These are phyloP conservation scores for Trichophaea hybrida DNA, from an alignment of 2,329 filamentous ascomycete species.

Conservation along the genomic window DNA sequence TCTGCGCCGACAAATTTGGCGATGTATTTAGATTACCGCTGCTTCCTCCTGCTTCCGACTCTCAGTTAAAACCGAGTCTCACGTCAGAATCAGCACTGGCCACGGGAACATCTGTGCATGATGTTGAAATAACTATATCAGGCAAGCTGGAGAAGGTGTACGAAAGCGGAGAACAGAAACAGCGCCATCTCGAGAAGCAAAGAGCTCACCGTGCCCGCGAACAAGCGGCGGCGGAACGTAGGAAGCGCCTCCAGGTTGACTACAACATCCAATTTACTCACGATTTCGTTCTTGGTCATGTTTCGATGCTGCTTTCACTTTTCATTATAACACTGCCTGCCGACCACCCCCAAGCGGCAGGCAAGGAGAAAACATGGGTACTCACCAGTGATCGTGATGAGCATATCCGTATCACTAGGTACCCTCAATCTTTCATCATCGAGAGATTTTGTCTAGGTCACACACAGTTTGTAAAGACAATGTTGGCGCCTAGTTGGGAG, in stretches of 20 bases:
- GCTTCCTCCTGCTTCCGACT: conserved; percentile 29
- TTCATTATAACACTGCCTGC: conserved; percentile 38
- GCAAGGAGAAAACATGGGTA: conserved; percentile 42
- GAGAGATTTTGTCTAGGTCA: conserved; percentile 84
- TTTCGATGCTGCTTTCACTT: conserved; percentile 81
- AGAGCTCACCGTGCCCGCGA: conserved; percentile 7
- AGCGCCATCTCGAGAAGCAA: conserved; percentile 12
- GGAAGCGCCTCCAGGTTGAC: conserved; percentile 48
- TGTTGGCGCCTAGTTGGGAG: conserved; percentile 48
- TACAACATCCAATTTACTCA: conserved; percentile 52
- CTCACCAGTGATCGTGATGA: conserved; percentile 57
- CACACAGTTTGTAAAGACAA: conserved; percentile 62
- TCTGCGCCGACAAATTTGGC: conserved; percentile 88
- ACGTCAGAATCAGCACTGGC: conserved; percentile 7
- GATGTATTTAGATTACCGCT: conserved; percentile 86
- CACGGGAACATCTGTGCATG: conserved; percentile 2
- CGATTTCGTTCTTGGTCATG: conserved; percentile 73
- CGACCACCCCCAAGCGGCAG: conserved; percentile 37
- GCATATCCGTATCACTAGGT: conserved; percentile 75
- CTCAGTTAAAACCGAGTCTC: conserved; percentile 5
- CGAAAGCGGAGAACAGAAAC: conserved; percentile 13
- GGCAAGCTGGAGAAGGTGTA: neutral
- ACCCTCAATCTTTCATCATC: conserved; percentile 72
- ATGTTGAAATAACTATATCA: conserved; percentile 26
- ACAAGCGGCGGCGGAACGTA: conserved; percentile 32